Conservation (phyloP, 2,329 filamentous ascomycete genomes). For the Dactylella cylindrospora region DNA sequence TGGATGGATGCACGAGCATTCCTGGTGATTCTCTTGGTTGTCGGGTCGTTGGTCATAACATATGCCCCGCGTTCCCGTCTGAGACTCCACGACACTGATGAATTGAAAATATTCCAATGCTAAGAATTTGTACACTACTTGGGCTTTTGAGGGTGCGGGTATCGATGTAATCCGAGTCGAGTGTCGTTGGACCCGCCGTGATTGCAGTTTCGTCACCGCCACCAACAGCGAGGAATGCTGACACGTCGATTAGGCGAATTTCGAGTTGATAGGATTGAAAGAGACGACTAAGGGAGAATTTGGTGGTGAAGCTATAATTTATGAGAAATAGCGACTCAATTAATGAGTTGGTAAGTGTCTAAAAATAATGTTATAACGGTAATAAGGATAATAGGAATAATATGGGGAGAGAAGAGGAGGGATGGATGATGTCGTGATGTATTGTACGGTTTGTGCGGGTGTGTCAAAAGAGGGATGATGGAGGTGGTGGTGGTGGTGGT, state of each 20-base stretch:
- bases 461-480: constrained; percentile 39
- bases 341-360: too few species aligned
- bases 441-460: constrained; percentile 40
- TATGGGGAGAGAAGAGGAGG: constrained; percentile 12
- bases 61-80: too few species aligned
- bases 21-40: too few species aligned
- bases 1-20: constrained; percentile 44
- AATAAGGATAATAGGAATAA: too few species aligned
- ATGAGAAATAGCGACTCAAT: constrained; percentile 33
- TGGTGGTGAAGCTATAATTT: constrained; percentile 16
- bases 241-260: constrained; percentile 40
- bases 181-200: constrained; percentile 26
- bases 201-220: constrained; percentile 38
- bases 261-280: constrained; percentile 5
- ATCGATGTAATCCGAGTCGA: too few species aligned
- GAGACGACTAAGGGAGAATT: constrained; percentile 1
- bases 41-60: too few species aligned
- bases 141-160: too few species aligned
- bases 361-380: constrained; percentile 11
- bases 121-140: too few species aligned
- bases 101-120: too few species aligned
- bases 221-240: constrained; percentile 40
- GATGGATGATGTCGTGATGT: constrained; percentile 18
- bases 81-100: too few species aligned
- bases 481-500: constrained; percentile 21